phyloP scores from a whole-genome alignment of 768 basidiomycete species.

The Rhodotorula diobovata region DNA sequence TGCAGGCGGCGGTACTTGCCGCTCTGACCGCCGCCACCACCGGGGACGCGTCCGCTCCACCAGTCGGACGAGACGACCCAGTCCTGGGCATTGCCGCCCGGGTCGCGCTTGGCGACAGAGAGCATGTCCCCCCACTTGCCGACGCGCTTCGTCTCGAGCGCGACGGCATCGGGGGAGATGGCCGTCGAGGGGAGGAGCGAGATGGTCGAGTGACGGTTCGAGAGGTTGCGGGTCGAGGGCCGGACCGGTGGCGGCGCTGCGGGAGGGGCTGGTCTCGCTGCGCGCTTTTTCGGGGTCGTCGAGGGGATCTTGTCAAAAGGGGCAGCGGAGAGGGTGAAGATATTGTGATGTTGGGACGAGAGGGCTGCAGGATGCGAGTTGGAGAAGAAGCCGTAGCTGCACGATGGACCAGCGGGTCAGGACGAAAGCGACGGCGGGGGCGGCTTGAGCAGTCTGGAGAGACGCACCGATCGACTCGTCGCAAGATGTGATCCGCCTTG shows the following conservation, averaged over 20 bases:
- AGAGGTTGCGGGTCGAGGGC: conserved; percentile 20
- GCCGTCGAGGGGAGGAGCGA: conserved; percentile 47
- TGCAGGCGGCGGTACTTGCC: conserved; percentile 49
- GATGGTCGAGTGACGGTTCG: conserved; percentile 32
- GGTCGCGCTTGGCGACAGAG: conserved; percentile 59
- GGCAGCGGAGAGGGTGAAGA: conserved; percentile 63
- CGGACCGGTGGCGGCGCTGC: conserved; percentile 43
- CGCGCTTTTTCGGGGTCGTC: conserved; percentile 44
- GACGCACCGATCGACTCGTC: conserved; percentile 61
- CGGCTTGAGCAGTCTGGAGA: not conserved
- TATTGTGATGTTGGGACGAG: conserved; percentile 62
- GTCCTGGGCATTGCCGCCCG: conserved; percentile 73
- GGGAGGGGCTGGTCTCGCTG: conserved; percentile 45
- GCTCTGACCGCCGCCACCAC: conserved; percentile 11
- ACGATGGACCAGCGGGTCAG: not conserved
- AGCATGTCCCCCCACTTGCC: conserved; percentile 91
- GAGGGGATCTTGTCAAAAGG: conserved; percentile 61
- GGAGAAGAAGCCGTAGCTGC: conserved; percentile 86
- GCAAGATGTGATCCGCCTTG: conserved; percentile 68
- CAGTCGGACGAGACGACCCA: conserved; percentile 54
- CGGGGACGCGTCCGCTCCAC: conserved; percentile 14
- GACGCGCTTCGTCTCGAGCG: conserved; percentile 70
- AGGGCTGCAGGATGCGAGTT: conserved; percentile 55
- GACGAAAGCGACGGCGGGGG: not conserved
- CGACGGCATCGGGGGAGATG: conserved; percentile 47